Conservation (phyloP, 257 asterid genomes). For the Rhazya stricta region DNA sequence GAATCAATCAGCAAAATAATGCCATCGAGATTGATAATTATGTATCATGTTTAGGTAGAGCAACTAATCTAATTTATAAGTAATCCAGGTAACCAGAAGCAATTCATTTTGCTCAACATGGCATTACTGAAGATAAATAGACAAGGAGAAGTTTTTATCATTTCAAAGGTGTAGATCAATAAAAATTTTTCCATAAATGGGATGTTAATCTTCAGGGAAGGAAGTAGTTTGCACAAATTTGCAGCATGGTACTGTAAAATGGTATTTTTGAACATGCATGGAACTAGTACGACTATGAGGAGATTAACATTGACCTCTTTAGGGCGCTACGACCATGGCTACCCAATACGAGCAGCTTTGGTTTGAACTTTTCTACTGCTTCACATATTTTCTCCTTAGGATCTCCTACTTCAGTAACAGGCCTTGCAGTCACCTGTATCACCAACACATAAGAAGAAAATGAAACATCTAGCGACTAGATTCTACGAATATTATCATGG, state of each 20-base stretch:
- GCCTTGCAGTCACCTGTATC: slow-evolving; percentile 40
- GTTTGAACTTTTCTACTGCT: slow-evolving; percentile 39
- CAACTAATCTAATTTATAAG: not conserved
- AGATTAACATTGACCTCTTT: slow-evolving; percentile 31
- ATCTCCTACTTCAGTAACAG: slow-evolving; percentile 48
- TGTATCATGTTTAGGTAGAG: not conserved
- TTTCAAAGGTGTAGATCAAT: not conserved
- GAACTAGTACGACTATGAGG: too few species aligned
- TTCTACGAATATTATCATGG: not conserved
- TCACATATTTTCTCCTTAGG: slow-evolving; percentile 46
- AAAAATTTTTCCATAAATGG: not conserved
- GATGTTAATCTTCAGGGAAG: not conserved
- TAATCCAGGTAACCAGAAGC: not conserved
- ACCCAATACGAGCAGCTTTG: slow-evolving; percentile 44
- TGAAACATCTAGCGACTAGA: not conserved
- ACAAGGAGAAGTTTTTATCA: not conserved
- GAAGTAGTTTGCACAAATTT: not conserved
- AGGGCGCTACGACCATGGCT: slow-evolving; percentile 42
- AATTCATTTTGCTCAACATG: not conserved
- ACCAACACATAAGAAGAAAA: not conserved
- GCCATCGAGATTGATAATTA: not conserved
- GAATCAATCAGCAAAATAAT: not conserved
- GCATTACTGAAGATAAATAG: not conserved
- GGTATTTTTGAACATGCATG: not conserved
- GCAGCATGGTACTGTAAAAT: not conserved